Conservation (phyloP, 495 filamentous ascomycete species). For the Hypomontagnella monticulosa region DNA sequence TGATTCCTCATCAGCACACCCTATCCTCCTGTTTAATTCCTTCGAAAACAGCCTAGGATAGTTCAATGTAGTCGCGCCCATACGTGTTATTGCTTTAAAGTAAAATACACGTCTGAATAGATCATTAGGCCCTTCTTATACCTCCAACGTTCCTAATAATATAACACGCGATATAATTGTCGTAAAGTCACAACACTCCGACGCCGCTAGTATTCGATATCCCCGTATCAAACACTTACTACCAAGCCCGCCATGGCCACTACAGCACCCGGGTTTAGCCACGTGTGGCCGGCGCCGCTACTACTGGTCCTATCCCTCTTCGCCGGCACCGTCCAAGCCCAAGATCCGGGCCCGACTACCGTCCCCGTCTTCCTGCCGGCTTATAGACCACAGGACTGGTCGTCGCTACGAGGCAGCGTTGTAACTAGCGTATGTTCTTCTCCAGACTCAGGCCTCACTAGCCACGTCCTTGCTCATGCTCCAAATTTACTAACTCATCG, state of each 20-base stretch:
- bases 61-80: too few species aligned
- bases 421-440: conserved; percentile 45
- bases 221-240: not conserved
- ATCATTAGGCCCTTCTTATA: too few species aligned
- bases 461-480: not conserved
- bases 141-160: too few species aligned
- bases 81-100: too few species aligned
- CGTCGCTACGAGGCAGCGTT: conserved; percentile 49
- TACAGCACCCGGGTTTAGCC: not conserved
- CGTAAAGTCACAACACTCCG: not conserved
- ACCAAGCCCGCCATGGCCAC: not conserved
- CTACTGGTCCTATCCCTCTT: conserved; percentile 13
- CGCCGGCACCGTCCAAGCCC: conserved; percentile 7
- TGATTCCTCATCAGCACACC: too few species aligned
- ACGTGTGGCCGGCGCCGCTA: not conserved
- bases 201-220: not conserved
- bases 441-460: not conserved
- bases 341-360: conserved; percentile 35
- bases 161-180: too few species aligned
- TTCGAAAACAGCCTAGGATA: too few species aligned
- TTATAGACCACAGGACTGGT: conserved; percentile 45
- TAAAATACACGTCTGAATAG: too few species aligned
- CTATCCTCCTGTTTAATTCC: too few species aligned
- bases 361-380: conserved; percentile 51
- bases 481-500: not conserved